Percentiles rank a stretch among this genome's conserved stretches.
Conservation (phyloP, 2,329 filamentous ascomycete genomes). For the Cucurbitaria berberidis region DNA sequence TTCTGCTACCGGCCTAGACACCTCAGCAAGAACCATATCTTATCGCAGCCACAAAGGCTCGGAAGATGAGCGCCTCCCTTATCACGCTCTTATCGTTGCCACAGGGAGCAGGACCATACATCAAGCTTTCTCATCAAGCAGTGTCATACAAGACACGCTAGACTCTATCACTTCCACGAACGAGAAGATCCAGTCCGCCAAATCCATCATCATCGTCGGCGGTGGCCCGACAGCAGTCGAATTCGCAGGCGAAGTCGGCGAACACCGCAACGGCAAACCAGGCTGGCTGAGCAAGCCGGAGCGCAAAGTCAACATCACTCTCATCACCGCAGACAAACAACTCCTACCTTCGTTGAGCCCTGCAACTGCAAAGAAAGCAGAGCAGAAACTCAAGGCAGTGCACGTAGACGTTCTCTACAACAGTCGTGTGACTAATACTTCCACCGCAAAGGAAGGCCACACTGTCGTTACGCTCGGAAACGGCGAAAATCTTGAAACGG, state of each 20-base stretch:
- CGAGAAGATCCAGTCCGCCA: constrained; percentile 44
- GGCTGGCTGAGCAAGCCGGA: constrained; percentile 43
- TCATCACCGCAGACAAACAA: constrained; percentile 51
- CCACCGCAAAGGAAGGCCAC: constrained; percentile 44
- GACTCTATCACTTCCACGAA: constrained; percentile 47
- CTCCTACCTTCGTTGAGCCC: constrained; percentile 52
- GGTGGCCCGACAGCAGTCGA: constrained; percentile 59
- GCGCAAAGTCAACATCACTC: constrained; percentile 51
- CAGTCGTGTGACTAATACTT: constrained; percentile 38
- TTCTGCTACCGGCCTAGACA: constrained; percentile 56
- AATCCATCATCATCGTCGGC: constrained; percentile 56
- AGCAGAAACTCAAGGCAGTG: constrained; percentile 54
- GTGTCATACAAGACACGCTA: constrained; percentile 27
- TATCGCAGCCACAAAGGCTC: constrained; percentile 43
- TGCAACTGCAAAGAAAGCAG: constrained; percentile 51
- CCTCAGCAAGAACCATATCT: constrained; percentile 51
- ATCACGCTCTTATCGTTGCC: constrained; percentile 63
- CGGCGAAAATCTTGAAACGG: constrained; percentile 55
- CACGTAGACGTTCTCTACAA: constrained; percentile 56
- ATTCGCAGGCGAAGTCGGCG: constrained; percentile 56
- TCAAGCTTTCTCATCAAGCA: constrained; percentile 53
- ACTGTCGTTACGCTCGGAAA: constrained; percentile 49
- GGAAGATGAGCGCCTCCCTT: constrained; percentile 48
- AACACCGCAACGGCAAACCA: constrained; percentile 49
- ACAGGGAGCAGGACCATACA: constrained; percentile 59